Conservation (phyloP, 2,329 filamentous ascomycete genomes). For the Pestalotiopsis fici region DNA sequence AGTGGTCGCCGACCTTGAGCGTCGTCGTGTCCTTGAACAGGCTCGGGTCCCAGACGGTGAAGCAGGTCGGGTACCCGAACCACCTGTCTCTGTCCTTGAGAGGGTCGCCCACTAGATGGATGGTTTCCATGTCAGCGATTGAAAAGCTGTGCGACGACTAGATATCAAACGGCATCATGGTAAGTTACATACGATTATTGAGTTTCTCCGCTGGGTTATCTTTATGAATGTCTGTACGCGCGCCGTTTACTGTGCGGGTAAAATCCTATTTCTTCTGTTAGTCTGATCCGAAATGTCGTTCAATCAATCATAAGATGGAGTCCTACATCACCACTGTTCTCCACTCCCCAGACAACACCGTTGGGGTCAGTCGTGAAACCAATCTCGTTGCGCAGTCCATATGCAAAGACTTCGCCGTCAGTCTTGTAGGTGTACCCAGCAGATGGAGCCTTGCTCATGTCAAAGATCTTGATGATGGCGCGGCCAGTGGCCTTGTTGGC, state of each 20-base stretch:
- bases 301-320: constrained; percentile 38
- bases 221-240: constrained; percentile 48
- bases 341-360: constrained; percentile 51
- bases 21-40: constrained; percentile 33
- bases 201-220: constrained; percentile 67
- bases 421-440: constrained; percentile 40
- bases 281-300: constrained; percentile 32
- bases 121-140: constrained; percentile 13
- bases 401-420: constrained; percentile 41
- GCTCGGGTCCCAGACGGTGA: constrained; percentile 38
- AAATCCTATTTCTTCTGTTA: constrained; percentile 36
- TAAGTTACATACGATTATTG: constrained; percentile 46
- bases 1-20: constrained; percentile 34
- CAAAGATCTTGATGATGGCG: constrained; percentile 56
- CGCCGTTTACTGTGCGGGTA: constrained; percentile 41
- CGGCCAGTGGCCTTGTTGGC: constrained; percentile 47
- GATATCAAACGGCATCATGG: too few relatives aligned
- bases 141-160: constrained; percentile 17
- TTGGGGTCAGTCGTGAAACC: constrained; percentile 43
- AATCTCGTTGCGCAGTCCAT: constrained; percentile 66
- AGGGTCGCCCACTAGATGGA: constrained; percentile 51
- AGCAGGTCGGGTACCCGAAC: constrained; percentile 60
- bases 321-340: constrained; percentile 61
- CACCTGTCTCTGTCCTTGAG: constrained; percentile 47
- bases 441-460: constrained; percentile 20